Evolutionary conservation across 2,329 filamentous ascomycete genomes (phyloP).

Genomic region (Ophiostoma sp.): DNA sequence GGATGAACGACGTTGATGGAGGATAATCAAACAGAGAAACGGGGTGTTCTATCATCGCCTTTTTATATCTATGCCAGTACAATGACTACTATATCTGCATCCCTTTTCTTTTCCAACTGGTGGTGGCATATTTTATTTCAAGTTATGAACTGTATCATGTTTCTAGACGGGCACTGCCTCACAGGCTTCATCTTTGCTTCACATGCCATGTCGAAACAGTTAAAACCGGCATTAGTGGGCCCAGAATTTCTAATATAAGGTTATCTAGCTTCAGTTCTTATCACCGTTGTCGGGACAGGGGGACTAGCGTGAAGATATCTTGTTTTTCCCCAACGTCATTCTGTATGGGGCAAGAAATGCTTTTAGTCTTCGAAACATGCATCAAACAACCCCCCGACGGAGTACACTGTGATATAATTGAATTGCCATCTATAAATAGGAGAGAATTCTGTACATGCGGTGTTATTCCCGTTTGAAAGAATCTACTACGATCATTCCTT

Average conservation of each 20-base stretch:
- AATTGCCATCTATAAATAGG: neutral
- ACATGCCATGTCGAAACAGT: constrained; percentile 5
- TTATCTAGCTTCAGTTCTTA: neutral
- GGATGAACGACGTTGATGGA: neutral
- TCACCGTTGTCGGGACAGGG: neutral
- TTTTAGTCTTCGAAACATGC: neutral
- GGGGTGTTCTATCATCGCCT: neutral
- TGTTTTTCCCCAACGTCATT: constrained; percentile 4
- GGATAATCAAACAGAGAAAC: neutral
- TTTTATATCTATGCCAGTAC: neutral
- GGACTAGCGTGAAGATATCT: neutral
- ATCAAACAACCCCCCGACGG: neutral
- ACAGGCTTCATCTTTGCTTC: neutral
- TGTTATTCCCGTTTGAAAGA: no score
- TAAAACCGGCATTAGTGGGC: neutral
- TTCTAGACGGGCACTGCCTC: constrained; percentile 1
- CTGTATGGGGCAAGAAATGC: neutral
- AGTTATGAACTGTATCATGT: neutral
- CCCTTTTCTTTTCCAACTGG: neutral
- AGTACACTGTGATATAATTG: neutral
- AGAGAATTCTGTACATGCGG: no score
- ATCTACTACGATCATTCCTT: no score
- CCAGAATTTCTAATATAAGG: neutral
- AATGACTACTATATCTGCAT: neutral
- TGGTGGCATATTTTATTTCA: neutral